These are phyloP conservation scores for Pseudomassariella vexata DNA, from an alignment of 2,329 filamentous ascomycete genomes.

Conservation along the genomic window DNA sequence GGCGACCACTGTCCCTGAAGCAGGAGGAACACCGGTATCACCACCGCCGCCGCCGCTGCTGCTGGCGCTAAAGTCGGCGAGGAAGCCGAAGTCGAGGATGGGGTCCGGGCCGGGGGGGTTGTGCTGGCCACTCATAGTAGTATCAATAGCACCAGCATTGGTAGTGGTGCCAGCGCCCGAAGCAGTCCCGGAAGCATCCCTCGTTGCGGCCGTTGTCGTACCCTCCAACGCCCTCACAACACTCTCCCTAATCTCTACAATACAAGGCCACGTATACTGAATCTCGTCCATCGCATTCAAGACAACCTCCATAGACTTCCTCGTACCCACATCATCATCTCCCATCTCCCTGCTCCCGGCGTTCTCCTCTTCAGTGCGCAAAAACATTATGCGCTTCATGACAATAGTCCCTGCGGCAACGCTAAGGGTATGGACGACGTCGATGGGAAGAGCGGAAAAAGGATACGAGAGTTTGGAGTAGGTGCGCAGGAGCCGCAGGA, in stretches of 20 bases:
- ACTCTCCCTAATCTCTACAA: conserved; percentile 33
- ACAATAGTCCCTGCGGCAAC: conserved; percentile 39
- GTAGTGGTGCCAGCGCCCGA: too few species aligned
- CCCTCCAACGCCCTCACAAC: conserved; percentile 16
- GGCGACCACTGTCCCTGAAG: neutral
- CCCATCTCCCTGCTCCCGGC: too few species aligned
- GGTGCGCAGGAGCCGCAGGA: conserved; percentile 36
- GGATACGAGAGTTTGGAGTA: conserved; percentile 39
- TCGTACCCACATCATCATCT: conserved; percentile 40
- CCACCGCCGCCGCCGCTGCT: too few species aligned
- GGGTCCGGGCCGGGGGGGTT: conserved; percentile 10
- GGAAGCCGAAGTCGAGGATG: conserved; percentile 18
- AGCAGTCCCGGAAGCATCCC: too few species aligned
- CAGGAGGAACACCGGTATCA: too few species aligned
- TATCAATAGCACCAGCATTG: too few species aligned
- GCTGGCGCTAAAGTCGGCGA: conserved; percentile 7
- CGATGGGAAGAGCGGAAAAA: conserved; percentile 35
- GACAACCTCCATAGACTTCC: conserved; percentile 41
- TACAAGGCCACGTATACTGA: conserved; percentile 41
- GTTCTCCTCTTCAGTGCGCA: too few species aligned
- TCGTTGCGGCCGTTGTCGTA: too few species aligned
- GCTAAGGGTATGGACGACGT: conserved; percentile 27
- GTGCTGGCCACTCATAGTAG: conserved; percentile 6
- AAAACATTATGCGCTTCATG: conserved; percentile 39
- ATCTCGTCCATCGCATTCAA: conserved; percentile 46